Evolutionary conservation across 2,329 filamentous ascomycete species (phyloP), one percentile per base, ranked within the genome.

Genomic region (Monosporascus sp.): DNA sequence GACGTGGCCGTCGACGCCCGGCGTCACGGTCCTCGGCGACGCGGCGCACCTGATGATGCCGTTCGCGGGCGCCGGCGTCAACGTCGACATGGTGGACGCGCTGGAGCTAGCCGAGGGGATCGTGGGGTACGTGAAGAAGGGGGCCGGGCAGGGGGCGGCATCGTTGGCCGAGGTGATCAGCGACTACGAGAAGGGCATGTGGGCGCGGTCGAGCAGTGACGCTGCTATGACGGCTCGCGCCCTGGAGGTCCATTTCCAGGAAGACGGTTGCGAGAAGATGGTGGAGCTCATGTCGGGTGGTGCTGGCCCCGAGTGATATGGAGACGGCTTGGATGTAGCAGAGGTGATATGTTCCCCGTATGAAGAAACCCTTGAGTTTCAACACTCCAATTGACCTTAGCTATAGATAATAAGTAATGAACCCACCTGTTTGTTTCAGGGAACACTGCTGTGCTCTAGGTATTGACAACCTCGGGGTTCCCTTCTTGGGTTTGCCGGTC

Each of bases 1-100:
- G 3, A 50, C 47, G 7, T 65, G 65, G 64, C 53, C 54, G 22
- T 41, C 57, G 9, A 60, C 64, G 2, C 53, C 67, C 1, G 75
- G 76, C 1, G 62, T 76, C n/a, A 76, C 78, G 1, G 63, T 82
- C n/a, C 60, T 79, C 4, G 79, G 79, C 3, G 76, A 80, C 56
- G 72, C 77, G 11, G 77, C 77, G 7, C 76, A 81, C 57, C 54
- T 79, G 5, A 75, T 76, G 71, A 73, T 71, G 1, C 74, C 74
- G 1, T 76, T 74, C 54, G 72, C 71, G 1, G 78, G 78, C 6
- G 75, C 73, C 17, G 77, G 77, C 1, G 77, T 79, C 9, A 79
- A 80, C 54, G 61, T 72, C 4, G 76, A 70, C 2, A 72, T 80
- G 72, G 61, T 66, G 47, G 77, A 80, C 60, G 68, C 74, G 8